A percentile compares a stretch with the other conserved stretches of the same genome.
Conservation (phyloP, 768 basidiomycete genomes). For the Chiua virens region DNA sequence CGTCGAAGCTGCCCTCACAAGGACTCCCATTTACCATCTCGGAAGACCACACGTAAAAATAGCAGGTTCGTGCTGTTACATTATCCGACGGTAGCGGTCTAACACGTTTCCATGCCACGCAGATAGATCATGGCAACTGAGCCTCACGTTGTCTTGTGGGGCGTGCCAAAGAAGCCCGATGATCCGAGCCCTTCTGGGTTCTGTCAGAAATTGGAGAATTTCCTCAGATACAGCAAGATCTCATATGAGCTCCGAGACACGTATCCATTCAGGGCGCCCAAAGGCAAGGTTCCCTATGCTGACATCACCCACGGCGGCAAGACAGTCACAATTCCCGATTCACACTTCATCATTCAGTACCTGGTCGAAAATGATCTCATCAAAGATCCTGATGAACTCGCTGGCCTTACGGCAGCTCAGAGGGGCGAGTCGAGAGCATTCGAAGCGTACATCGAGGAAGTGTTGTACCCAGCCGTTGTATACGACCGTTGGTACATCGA, state of each 20-base stretch:
- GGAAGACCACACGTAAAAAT: neutral
- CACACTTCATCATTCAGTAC: conserved; percentile 35
- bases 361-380: conserved; percentile 25
- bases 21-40: neutral
- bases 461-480: conserved; percentile 29
- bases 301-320: conserved; percentile 27
- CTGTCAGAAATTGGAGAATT: conserved; percentile 36
- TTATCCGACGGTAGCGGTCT: neutral
- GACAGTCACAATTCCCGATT: conserved; percentile 27
- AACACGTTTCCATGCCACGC: neutral
- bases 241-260: conserved; percentile 29
- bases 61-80: neutral
- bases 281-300: conserved; percentile 34
- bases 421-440: conserved; percentile 35
- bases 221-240: conserved; percentile 26
- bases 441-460: conserved; percentile 33
- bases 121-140: conserved; percentile 15
- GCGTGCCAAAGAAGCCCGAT: conserved; percentile 20
- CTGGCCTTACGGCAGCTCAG: conserved; percentile 26
- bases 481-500: conserved; percentile 32
- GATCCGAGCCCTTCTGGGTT: conserved; percentile 29
- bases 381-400: conserved; percentile 29
- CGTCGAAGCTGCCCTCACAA: neutral
- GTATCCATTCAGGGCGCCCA: conserved; percentile 27
- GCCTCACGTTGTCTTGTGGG: conserved; percentile 28